These are phyloP conservation scores for Solanum commersonii DNA, from an alignment of 257 asterid genomes.

Conservation along the genomic window DNA sequence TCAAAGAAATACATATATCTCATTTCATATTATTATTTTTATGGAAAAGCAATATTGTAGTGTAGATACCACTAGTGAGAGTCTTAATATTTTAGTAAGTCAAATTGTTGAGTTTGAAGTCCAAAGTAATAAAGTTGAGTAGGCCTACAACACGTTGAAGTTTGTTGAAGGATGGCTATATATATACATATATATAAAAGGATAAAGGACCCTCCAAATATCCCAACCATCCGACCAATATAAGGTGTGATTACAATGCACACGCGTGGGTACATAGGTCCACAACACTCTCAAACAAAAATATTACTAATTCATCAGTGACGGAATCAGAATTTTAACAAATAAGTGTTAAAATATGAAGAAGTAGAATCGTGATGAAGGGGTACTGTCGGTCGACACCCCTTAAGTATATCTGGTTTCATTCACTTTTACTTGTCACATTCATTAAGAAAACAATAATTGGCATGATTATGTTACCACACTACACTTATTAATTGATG, in stretches of 20 bases:
- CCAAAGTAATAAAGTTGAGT: not conserved
- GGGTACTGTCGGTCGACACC: not conserved
- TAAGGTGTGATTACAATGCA: constrained; percentile 24
- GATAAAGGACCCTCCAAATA: constrained; percentile 5
- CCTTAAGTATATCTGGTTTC: not conserved
- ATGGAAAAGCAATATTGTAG: not conserved
- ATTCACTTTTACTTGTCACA: not conserved
- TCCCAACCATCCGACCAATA: constrained; percentile 29
- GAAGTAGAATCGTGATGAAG: not conserved
- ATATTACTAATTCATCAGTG: not conserved
- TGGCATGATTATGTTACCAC: not conserved
- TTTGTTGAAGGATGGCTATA: not conserved
- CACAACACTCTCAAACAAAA: not conserved
- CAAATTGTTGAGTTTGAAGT: not conserved
- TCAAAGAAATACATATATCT: not conserved
- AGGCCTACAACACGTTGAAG: not conserved
- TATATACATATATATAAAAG: not conserved
- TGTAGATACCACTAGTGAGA: not conserved
- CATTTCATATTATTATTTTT: not conserved
- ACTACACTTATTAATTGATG: not conserved
- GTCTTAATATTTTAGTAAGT: not conserved
- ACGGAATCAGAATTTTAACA: no score
- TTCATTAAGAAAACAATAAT: no score
- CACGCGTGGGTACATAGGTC: constrained; percentile 31
- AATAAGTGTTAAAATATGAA: no score